A percentile compares a stretch with the other conserved stretches of the same genome.
Evolutionary conservation across 768 basidiomycete species (phyloP).

Genomic region (Boletus fagicola): DNA sequence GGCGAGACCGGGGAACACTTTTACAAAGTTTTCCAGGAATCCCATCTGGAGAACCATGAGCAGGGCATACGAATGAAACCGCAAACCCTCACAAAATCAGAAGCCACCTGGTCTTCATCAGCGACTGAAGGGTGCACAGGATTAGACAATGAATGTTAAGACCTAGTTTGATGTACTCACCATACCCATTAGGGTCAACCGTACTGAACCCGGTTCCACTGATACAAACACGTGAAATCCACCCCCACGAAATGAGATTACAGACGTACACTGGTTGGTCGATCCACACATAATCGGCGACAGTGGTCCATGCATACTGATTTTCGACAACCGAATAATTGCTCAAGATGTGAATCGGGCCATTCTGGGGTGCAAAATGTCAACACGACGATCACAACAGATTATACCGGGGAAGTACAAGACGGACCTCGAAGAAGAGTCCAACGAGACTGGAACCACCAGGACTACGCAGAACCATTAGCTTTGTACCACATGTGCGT

Average conservation of each 20-base stretch:
- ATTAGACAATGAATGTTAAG: neutral
- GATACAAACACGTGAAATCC: slow-evolving; percentile 2
- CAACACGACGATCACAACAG: too few relatives aligned
- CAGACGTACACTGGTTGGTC: slow-evolving; percentile 59
- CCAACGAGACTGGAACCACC: too few relatives aligned
- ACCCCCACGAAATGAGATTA: neutral
- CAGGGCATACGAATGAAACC: slow-evolving; percentile 26
- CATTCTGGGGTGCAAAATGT: too few relatives aligned
- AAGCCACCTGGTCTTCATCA: slow-evolving; percentile 61
- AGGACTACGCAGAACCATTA: too few relatives aligned
- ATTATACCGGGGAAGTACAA: too few relatives aligned
- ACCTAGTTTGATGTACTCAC: slow-evolving; percentile 31
- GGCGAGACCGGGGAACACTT: slow-evolving; percentile 34
- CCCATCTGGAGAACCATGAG: slow-evolving; percentile 48
- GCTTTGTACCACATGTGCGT: too few relatives aligned
- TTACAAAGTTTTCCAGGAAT: slow-evolving; percentile 42
- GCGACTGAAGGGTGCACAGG: slow-evolving; percentile 35
- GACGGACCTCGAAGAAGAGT: too few relatives aligned
- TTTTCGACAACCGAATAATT: too few relatives aligned
- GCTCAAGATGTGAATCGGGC: too few relatives aligned
- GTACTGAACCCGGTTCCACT: slow-evolving; percentile 65
- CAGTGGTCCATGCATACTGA: too few relatives aligned
- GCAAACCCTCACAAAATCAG: slow-evolving; percentile 38
- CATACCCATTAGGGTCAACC: slow-evolving; percentile 54
- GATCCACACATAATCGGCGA: slow-evolving; percentile 41